Percentiles rank a stretch among this genome's conserved stretches.
Evolutionary conservation across 495 filamentous ascomycete species (phyloP).

Genomic region (Apiosordaria backusii): DNA sequence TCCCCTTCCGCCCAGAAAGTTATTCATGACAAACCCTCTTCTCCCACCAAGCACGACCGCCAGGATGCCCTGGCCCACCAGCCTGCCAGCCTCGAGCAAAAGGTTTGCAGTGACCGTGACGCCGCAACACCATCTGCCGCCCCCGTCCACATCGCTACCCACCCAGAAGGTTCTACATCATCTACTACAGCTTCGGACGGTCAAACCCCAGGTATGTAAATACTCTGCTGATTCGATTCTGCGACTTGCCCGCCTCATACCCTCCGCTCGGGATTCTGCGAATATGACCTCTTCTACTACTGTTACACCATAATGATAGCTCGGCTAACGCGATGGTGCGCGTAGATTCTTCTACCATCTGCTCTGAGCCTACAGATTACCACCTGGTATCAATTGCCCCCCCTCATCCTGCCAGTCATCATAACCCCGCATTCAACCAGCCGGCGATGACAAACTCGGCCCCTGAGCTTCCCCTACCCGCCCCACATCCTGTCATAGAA

Average conservation of each 20-base stretch:
- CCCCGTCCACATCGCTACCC: slow-evolving; percentile 6
- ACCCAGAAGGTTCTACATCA: neutral
- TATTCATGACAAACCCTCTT: slow-evolving; percentile 8
- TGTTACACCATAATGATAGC: neutral
- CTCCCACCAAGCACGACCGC: neutral
- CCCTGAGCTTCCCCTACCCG: slow-evolving; percentile 12
- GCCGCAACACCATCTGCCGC: slow-evolving; percentile 10
- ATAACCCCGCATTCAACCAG: slow-evolving; percentile 11
- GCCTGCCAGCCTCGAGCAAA: slow-evolving; percentile 1
- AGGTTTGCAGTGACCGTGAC: neutral
- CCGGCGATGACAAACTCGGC: slow-evolving; percentile 1
- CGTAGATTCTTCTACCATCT: slow-evolving; percentile 19
- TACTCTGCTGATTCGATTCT: neutral
- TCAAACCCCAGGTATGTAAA: neutral
- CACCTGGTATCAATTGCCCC: slow-evolving; percentile 11
- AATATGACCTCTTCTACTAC: no score
- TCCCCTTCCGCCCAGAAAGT: slow-evolving; percentile 4
- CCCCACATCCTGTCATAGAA: slow-evolving; percentile 15
- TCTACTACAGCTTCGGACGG: neutral
- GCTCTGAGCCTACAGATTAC: slow-evolving; percentile 8
- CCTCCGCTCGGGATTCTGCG: no score
- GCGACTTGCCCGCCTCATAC: no score
- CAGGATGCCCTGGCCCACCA: neutral
- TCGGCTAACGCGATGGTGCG: neutral
- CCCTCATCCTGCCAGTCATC: slow-evolving; percentile 11